Base-by-base conservation (phyloP, 768 basidiomycete species). In the Lactarius quietus region DNA sequence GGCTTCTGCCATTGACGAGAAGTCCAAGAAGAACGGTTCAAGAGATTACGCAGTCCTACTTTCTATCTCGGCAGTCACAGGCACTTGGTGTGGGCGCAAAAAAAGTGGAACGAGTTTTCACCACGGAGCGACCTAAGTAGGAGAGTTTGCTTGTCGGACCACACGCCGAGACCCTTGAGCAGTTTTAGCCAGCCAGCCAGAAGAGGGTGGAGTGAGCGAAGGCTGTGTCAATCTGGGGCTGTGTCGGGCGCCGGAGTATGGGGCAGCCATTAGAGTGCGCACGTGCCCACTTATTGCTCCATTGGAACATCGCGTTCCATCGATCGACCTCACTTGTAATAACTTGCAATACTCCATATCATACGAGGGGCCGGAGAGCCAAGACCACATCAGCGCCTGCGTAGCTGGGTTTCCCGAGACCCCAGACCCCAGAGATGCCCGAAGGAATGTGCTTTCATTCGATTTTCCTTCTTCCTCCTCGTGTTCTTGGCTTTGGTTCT, bases 1-100 rank as follows among this genome's bases (percentile, higher is more conserved):
- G 56, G 28, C 62, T 63, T 63, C 62, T 52, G 57, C 62, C 9
- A 63, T 63, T 63, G 26, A 51, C 26, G 48, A 51, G 48, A 48
- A 51, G 48, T 14, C 1, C 45, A 26, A 51, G 5, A 26, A 31
- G 52, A 54, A 6, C 29, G 31, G 20, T 9, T 31, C 29, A 18
- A 29, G 53, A 6, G 20, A 29, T 29, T 14, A 33, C 53, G 15
- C 29, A 17, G 29, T 20, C 29, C 6, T 20, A 18, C 53, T 20
- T 33, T 54, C 53, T 33, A 29, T 12, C 48, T 51, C 26, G 23
- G 48, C 23, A 51, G 29, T n/a, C 9, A 54, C 29, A 31, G 29
- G 29, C 29, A 29, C 10, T 20, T 54, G 28, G 31, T 20, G 29
- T 33, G 29, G 53, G 53, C 53, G 53, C 53, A 54, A 54, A 54